Evolutionary conservation across 345 rosid genomes (phyloP), one percentile per base, ranked within the genome.

Genomic region (Boechera divaricarpa): DNA sequence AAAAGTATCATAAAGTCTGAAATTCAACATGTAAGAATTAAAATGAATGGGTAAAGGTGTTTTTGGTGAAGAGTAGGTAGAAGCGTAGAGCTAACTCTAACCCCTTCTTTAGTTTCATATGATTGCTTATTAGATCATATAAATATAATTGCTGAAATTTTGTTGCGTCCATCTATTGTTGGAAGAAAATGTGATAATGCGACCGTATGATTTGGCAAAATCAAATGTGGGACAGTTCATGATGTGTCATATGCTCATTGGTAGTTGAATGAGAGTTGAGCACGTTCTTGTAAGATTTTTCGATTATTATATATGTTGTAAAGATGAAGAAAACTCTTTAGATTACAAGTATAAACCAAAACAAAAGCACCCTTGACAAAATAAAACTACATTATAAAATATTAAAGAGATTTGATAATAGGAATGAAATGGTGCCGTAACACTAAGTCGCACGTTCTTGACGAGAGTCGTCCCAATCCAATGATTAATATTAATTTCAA

Each of bases 361-460:
- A 67, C 6, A n/a, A 76, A 44, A 44, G 58, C 5, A 56, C 12
- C 26, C 24, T 26, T 67, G 65, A 77, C 71, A 45, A 69, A 69
- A 54, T 7, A 53, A 36, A 42, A 47, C 41, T 41, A 21, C 13
- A 60, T 7, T 29, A 60, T 53, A 42, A 33, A 69, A 35, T 26
- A 16, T 21, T 5, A 12, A 77, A 64, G 18, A 63, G 75, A 63
- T 63, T 62, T 77, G 39, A 54, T 53, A 11, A 48, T 8, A 56
- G 49, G 66, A 71, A 56, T 64, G 76, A 70, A 77, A 56, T 70
- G 81, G 77, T 78, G 81, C 77, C 73, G 5, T 36, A 49, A 78
- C 77, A 78, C 81, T 72, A 72, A 78, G 81, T 72, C 9, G 56
- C 81, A 78, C 81, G 81, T 78, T 78, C 73, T 71, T 58, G 81